Percentiles rank a stretch among this genome's conserved stretches.
Evolutionary conservation across 805 yeast species (phyloP).

Genomic region (Kodamaea kakaduensis): DNA sequence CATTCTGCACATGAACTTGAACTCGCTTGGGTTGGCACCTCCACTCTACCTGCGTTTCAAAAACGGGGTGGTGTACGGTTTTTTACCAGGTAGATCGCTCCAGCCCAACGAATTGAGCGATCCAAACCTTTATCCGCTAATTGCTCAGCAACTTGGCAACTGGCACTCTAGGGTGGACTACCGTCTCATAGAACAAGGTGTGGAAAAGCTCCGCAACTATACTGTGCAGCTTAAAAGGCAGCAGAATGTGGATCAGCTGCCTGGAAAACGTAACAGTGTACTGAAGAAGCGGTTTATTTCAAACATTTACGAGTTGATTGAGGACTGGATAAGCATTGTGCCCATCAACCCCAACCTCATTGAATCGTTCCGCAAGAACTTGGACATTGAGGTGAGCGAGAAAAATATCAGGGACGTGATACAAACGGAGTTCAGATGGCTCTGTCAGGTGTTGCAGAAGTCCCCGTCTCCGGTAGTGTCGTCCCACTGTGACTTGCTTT

Average conservation of each 20-base stretch:
- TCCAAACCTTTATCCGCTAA: slow-evolving; percentile 47
- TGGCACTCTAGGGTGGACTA: slow-evolving; percentile 58
- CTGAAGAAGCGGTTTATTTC: slow-evolving; percentile 28
- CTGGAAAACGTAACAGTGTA: slow-evolving; percentile 5
- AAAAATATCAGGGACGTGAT: slow-evolving; percentile 38
- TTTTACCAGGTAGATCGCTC: slow-evolving; percentile 59
- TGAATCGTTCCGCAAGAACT: slow-evolving; percentile 33
- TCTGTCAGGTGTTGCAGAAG: slow-evolving; percentile 34
- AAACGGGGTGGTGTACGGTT: slow-evolving; percentile 73
- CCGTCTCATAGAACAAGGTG: slow-evolving; percentile 45
- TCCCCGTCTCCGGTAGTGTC: slow-evolving; percentile 53
- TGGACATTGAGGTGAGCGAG: slow-evolving; percentile 19
- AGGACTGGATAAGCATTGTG: slow-evolving; percentile 58
- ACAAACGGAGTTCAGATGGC: slow-evolving; percentile 52
- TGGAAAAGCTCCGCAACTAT: slow-evolving; percentile 34
- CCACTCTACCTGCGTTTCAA: slow-evolving; percentile 62
- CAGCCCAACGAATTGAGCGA: slow-evolving; percentile 50
- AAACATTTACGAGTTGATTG: slow-evolving; percentile 57
- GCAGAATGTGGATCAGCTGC: slow-evolving; percentile 1
- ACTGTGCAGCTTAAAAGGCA: slow-evolving; percentile 16
- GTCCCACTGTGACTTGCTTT: slow-evolving; percentile 66
- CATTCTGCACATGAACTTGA: slow-evolving; percentile 61
- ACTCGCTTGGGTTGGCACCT: slow-evolving; percentile 62
- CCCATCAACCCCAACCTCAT: slow-evolving; percentile 47
- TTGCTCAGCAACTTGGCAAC: slow-evolving; percentile 64